These are phyloP conservation scores for Penicillium sp. DNA, from an alignment of 2,329 filamentous ascomycete genomes.

Conservation along the genomic window DNA sequence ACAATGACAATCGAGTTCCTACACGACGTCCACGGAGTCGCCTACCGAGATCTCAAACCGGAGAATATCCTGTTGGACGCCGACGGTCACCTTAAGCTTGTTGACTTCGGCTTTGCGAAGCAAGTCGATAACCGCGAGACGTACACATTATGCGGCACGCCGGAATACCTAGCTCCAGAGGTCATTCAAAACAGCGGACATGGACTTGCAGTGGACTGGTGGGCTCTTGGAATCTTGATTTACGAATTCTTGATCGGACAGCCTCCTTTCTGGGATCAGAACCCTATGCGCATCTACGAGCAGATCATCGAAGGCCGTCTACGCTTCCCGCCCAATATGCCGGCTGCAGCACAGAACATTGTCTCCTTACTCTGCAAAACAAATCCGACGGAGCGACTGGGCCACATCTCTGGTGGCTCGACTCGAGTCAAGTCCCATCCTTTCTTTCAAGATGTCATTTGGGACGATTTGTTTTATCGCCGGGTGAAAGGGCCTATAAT, in stretches of 20 bases:
- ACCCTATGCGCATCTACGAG: slow-evolving; percentile 61
- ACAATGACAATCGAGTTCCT: slow-evolving; percentile 57
- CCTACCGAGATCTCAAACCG: slow-evolving; percentile 58
- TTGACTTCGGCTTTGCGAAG: slow-evolving; percentile 62
- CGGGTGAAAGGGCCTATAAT: slow-evolving; percentile 55
- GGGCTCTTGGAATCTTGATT: slow-evolving; percentile 58
- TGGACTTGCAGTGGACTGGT: slow-evolving; percentile 60
- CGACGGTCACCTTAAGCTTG: slow-evolving; percentile 57
- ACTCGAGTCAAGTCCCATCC: slow-evolving; percentile 52
- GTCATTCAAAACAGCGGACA: slow-evolving; percentile 59
- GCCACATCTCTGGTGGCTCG: slow-evolving; percentile 54
- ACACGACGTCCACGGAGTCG: slow-evolving; percentile 56
- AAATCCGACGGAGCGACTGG: slow-evolving; percentile 54
- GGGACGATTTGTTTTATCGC: slow-evolving; percentile 55
- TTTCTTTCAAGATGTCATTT: slow-evolving; percentile 55
- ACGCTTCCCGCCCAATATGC: slow-evolving; percentile 53
- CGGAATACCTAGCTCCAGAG: slow-evolving; percentile 59
- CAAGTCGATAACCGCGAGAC: slow-evolving; percentile 51
- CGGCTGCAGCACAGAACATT: slow-evolving; percentile 51
- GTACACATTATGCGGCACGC: slow-evolving; percentile 59
- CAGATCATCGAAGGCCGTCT: slow-evolving; percentile 57
- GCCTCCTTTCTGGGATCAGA: slow-evolving; percentile 61
- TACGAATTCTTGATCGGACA: slow-evolving; percentile 61
- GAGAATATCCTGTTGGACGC: slow-evolving; percentile 60
- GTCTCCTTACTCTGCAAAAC: slow-evolving; percentile 56